Conservation (phyloP, 306 rosid genomes). For the Gastrolobium bilobum region DNA sequence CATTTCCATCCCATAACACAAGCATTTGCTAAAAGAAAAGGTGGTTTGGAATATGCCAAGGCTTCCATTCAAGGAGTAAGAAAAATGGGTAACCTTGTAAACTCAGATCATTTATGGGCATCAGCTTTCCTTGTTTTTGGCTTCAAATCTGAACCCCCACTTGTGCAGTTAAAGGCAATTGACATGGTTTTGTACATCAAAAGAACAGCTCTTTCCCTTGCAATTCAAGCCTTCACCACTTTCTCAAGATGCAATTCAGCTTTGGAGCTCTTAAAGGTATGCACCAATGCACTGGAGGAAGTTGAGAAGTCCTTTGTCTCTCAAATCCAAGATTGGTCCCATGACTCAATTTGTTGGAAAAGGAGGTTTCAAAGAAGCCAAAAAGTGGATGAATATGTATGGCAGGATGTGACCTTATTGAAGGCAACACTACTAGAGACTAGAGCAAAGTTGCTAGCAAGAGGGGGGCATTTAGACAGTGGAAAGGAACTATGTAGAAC, state of each 20-base stretch:
- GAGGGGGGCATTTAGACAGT: slow-evolving; percentile 83
- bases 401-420: slow-evolving; percentile 91
- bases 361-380: slow-evolving; percentile 70
- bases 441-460: slow-evolving; percentile 77
- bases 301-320: slow-evolving; percentile 91
- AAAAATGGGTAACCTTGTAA: slow-evolving; percentile 60
- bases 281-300: slow-evolving; percentile 88
- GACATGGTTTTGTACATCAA: slow-evolving; percentile 79
- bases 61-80: slow-evolving; percentile 76
- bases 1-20: slow-evolving; percentile 83
- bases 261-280: slow-evolving; percentile 80
- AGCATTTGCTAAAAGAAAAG: slow-evolving; percentile 67
- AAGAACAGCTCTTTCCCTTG: slow-evolving; percentile 86
- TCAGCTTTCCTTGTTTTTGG: slow-evolving; percentile 93
- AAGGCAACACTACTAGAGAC: slow-evolving; percentile 91
- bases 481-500: slow-evolving; percentile 86
- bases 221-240: slow-evolving; percentile 75
- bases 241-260: slow-evolving; percentile 91
- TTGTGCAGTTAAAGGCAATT: slow-evolving; percentile 66
- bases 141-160: slow-evolving; percentile 85
- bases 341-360: slow-evolving; percentile 83
- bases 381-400: slow-evolving; percentile 81
- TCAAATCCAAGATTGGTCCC: slow-evolving; percentile 89
- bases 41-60: slow-evolving; percentile 74
- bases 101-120: slow-evolving; percentile 84